Evolutionary conservation across 441 rosid genomes (phyloP).

Genomic region (Viola pubescens): DNA sequence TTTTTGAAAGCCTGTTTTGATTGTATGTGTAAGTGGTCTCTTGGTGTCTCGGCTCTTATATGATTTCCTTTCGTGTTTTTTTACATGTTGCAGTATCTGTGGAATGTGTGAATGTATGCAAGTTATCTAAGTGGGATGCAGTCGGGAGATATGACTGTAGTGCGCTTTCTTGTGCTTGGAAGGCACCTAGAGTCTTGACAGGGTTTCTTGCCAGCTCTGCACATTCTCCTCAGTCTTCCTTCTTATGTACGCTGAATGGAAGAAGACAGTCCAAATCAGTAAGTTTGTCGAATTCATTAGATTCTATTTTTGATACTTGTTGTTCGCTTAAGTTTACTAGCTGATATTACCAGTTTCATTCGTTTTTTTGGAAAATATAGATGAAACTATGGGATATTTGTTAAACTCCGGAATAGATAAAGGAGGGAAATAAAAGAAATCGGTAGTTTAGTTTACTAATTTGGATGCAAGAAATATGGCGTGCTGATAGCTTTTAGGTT

Average conservation of each 20-base stretch:
- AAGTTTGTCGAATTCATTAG: slow-evolving; percentile 19
- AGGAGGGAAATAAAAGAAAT: too few relatives aligned
- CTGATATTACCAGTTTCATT: too few relatives aligned
- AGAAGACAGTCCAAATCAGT: slow-evolving; percentile 42
- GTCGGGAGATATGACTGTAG: slow-evolving; percentile 65
- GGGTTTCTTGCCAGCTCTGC: slow-evolving; percentile 85
- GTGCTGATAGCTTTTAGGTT: too few relatives aligned
- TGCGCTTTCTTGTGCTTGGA: slow-evolving; percentile 82
- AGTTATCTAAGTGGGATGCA: slow-evolving; percentile 61
- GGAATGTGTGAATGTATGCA: slow-evolving; percentile 79
- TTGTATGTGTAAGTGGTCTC: too few relatives aligned
- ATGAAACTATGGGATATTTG: too few relatives aligned
- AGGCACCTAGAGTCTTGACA: slow-evolving; percentile 82
- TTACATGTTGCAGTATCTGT: slow-evolving; percentile 48
- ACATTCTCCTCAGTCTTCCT: slow-evolving; percentile 43
- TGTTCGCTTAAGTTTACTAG: too few relatives aligned
- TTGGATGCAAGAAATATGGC: too few relatives aligned
- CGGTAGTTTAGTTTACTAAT: too few relatives aligned
- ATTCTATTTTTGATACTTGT: too few relatives aligned
- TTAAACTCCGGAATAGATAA: too few relatives aligned
- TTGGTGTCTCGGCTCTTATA: background rate
- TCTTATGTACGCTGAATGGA: slow-evolving; percentile 25
- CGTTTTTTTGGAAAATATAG: too few relatives aligned
- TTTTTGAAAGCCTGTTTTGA: too few relatives aligned
- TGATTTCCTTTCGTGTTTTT: slow-evolving; percentile 9